A percentile compares a stretch with the other conserved stretches of the same genome.
Conservation (phyloP, 73 alveolate genomes). For the Halteria grandinella region DNA sequence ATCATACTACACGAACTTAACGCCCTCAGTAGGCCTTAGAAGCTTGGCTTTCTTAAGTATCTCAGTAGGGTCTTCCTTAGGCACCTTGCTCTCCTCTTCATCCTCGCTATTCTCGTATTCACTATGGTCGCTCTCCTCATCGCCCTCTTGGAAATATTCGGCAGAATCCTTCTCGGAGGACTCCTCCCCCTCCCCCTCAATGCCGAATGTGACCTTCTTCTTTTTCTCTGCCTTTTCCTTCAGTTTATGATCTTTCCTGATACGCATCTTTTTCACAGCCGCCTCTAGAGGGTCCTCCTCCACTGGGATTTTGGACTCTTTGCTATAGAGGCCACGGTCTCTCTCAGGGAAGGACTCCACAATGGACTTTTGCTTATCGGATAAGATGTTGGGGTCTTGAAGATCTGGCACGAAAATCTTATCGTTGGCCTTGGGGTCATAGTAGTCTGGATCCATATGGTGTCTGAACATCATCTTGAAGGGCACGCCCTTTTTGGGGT, state of each 20-base stretch:
- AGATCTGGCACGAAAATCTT: constrained; percentile 48
- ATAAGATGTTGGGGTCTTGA: too few species aligned
- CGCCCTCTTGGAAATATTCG: neutral
- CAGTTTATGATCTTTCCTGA: constrained; percentile 18
- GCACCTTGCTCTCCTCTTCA: neutral
- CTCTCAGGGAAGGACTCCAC: constrained; percentile 50
- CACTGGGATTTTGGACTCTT: constrained; percentile 1
- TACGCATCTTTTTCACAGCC: constrained; percentile 38
- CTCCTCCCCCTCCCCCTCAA: neutral
- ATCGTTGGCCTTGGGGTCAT: constrained; percentile 49
- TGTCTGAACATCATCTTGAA: constrained; percentile 58
- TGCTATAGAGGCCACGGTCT: constrained; percentile 39
- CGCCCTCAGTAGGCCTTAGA: constrained; percentile 42
- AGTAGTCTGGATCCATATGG: constrained; percentile 53
- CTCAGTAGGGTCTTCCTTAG: neutral
- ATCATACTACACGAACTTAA: constrained; percentile 37
- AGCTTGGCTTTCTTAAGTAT: constrained; percentile 9
- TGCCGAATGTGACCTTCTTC: constrained; percentile 6
- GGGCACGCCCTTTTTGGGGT: constrained; percentile 55
- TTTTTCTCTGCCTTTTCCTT: neutral
- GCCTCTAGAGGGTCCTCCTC: constrained; percentile 56
- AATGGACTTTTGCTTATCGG: constrained; percentile 38
- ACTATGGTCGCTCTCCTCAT: neutral
- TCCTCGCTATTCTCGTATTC: neutral
- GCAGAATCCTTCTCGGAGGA: neutral